These are phyloP conservation scores for Scortechinia acanthostroma DNA, from an alignment of 2,329 filamentous ascomycete species.

Conservation along the genomic window DNA sequence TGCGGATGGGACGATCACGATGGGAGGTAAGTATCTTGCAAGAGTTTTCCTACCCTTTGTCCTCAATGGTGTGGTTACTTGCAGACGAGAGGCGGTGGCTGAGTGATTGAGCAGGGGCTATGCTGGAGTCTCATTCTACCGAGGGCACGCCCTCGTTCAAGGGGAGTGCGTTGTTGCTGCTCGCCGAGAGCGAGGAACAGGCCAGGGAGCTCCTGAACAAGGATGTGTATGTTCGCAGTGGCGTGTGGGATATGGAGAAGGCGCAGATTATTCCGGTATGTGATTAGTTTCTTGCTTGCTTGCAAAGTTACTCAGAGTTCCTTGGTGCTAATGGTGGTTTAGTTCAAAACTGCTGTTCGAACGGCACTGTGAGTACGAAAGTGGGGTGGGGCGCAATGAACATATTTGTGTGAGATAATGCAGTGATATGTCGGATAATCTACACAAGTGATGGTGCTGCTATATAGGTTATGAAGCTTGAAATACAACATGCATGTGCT, in stretches of 20 bases:
- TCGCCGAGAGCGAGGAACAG: conserved; percentile 4
- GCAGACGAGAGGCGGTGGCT: too few species aligned
- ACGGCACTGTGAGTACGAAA: not conserved
- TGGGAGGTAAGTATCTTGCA: not conserved
- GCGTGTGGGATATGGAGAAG: conserved; percentile 13
- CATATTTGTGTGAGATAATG: too few species aligned
- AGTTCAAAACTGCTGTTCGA: not conserved
- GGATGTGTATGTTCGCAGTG: conserved; percentile 10
- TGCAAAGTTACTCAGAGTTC: too few species aligned
- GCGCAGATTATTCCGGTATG: conserved; percentile 11
- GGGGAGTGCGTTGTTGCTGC: not conserved
- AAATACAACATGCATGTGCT: conserved; percentile 11
- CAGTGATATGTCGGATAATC: not conserved
- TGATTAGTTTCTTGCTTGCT: too few species aligned
- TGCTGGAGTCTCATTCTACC: not conserved
- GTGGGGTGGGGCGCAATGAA: too few species aligned
- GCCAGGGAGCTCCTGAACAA: conserved; percentile 10
- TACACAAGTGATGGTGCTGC: not conserved
- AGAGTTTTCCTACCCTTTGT: too few species aligned
- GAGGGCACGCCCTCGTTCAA: not conserved
- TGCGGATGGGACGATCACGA: not conserved
- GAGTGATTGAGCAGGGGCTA: not conserved
- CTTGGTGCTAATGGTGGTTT: not conserved
- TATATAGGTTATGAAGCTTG: not conserved
- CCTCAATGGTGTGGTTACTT: too few species aligned